phyloP scores from a whole-genome alignment of 208 protist species.

The Wallacemonas rigidus region DNA sequence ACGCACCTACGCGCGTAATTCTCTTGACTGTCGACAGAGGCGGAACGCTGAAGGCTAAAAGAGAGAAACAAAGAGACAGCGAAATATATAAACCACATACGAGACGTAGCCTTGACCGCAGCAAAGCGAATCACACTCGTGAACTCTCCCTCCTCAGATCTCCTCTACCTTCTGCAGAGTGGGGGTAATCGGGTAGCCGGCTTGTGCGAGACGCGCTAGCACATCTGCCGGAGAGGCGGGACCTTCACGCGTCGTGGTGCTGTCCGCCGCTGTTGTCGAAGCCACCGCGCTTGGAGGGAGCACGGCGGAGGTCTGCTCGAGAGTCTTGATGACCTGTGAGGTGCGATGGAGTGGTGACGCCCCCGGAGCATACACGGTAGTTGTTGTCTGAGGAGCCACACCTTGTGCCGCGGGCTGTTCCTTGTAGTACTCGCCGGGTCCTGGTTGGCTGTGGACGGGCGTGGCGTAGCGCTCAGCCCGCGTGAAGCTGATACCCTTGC shows the following conservation, averaged over 20 bases:
- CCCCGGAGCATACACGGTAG: neutral
- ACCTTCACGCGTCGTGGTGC: neutral
- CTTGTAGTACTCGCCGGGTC: neutral
- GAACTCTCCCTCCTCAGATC: neutral
- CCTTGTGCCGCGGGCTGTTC: neutral
- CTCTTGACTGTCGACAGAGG: too few species aligned
- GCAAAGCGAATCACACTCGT: neutral
- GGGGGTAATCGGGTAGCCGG: slow-evolving; percentile 31
- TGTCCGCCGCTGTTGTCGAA: neutral
- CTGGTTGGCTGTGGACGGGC: neutral
- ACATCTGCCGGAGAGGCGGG: slow-evolving; percentile 18
- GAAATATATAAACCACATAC: too few species aligned
- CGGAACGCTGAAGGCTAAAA: too few species aligned
- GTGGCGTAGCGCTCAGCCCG: neutral
- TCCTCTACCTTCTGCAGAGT: slow-evolving; percentile 6
- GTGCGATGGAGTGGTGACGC: too few species aligned
- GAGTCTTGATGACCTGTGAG: too few species aligned
- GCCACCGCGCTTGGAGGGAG: neutral
- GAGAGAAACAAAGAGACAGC: too few species aligned
- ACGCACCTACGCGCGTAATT: too few species aligned
- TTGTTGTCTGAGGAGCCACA: neutral
- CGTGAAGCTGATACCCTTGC: neutral
- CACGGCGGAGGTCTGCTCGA: too few species aligned
- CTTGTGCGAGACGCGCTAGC: slow-evolving; percentile 30
- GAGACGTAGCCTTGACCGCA: neutral